Evolutionary conservation across 371 early-diverging fungal species (phyloP), one percentile per base, ranked within the genome.

Genomic region (Circinella umbellata): DNA sequence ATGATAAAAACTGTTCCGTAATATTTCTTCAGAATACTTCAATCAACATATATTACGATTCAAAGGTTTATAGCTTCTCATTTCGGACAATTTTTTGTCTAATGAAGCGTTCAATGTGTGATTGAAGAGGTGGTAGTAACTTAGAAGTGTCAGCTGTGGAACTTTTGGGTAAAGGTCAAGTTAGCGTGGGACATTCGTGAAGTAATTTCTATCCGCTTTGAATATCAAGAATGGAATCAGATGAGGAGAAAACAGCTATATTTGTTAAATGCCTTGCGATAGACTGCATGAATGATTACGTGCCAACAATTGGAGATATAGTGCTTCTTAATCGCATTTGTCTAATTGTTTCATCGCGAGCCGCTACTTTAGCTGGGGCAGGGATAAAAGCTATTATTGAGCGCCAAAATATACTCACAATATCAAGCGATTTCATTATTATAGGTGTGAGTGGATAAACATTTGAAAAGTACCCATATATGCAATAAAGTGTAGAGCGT

Each of bases 41-140:
- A n/a, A n/a, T n/a, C n/a, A n/a, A n/a, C n/a, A n/a, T n/a, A n/a
- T n/a, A n/a, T n/a, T n/a, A n/a, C n/a, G n/a, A n/a, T n/a, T n/a
- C n/a, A n/a, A n/a, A n/a, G n/a, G n/a, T n/a, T n/a, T n/a, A n/a
- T n/a, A n/a, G n/a, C n/a, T n/a, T n/a, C n/a, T n/a, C n/a, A n/a
- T n/a, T n/a, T n/a, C n/a, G n/a, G n/a, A n/a, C n/a, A n/a, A n/a
- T n/a, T n/a, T n/a, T n/a, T n/a, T n/a, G n/a, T n/a, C n/a, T n/a
- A n/a, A n/a, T n/a, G n/a, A n/a, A n/a, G n/a, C n/a, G n/a, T n/a
- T n/a, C n/a, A n/a, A n/a, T n/a, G n/a, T n/a, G n/a, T n/a, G n/a
- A n/a, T n/a, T n/a, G n/a, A n/a, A n/a, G n/a, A n/a, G 96, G 96
- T 53, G 97, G 96, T 37, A 93, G 95, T 69, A 95, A 95, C 76